Base-by-base conservation (phyloP, 495 filamentous ascomycete species). In the Penicillium odoratum region DNA sequence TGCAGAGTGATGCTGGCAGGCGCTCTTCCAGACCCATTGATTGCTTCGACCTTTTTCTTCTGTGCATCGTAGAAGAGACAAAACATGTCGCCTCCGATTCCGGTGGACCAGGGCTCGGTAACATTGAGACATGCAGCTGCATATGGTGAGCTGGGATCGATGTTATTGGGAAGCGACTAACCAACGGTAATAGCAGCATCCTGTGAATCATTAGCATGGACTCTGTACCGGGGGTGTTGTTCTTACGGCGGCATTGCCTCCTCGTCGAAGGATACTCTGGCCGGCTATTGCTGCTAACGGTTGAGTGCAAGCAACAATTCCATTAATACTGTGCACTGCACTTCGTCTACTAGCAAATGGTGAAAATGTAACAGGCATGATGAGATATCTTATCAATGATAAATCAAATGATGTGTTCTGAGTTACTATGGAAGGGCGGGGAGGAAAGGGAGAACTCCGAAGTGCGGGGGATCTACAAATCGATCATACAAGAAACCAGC, bases 11-110 rank as follows among this genome's bases (percentile, higher is more conserved):
- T 9, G 7, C 33, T 38, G 5, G 6, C n/a, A 0, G 49, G 49
- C 0, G 30, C 31, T 18, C 49, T 7, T 9, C 49, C 49, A 4
- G 49, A 51, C 33, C 49, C 49, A 25, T 51, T 51, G 6, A 51
- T 16, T 1, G 15, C 30, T 8, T 25, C 2, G 1, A 51, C 33
- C 9, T 34, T 21, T n/a, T 42, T 36, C 15, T 16, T 51, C 31
- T 38, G 29, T 11, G 31, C 7, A 15, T 51, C 33, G 9, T 51
- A 51, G 49, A 21, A 51, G 13, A 51, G 33, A 31, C 49, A 34
- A 26, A 51, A 51, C 33, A 51, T 38, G 21, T 51, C 49, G 18
- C 49, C 49, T 5, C 49, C 49, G 33, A 51, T 51, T 25, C 49
- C 49, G 7, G 49, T 51, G 2, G 49, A 51, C n/a, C 49, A 18